phyloP scores from a whole-genome alignment of 352 stramenopile genomes.

The Phytophthora hibernalis region DNA sequence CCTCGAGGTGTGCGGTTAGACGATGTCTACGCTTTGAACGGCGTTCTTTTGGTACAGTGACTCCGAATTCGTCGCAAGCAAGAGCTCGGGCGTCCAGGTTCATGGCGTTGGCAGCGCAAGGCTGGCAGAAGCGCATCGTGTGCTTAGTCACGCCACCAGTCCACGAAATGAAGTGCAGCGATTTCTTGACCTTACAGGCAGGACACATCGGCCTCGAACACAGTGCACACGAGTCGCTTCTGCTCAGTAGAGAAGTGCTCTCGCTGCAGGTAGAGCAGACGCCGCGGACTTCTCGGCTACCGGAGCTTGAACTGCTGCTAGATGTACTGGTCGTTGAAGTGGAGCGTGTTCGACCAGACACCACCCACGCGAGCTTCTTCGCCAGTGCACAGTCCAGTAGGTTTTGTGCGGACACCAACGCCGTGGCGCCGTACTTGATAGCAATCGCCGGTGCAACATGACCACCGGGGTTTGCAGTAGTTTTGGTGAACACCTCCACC shows the following conservation, averaged over 20 bases:
- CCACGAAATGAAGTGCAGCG: constrained; percentile 26
- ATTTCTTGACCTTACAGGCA: constrained; percentile 33
- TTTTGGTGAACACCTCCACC: constrained; percentile 46
- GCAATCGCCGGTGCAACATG: constrained; percentile 25
- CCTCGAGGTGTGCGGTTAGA: constrained; percentile 21
- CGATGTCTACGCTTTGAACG: constrained; percentile 1
- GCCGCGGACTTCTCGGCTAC: not conserved
- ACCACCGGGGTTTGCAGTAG: constrained; percentile 26
- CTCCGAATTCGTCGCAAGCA: constrained; percentile 27
- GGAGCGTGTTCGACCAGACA: constrained; percentile 22
- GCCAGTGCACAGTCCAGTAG: constrained; percentile 45
- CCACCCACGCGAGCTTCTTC: constrained; percentile 60
- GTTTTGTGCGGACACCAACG: constrained; percentile 30
- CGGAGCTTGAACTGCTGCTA: constrained; percentile 26
- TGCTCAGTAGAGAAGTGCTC: constrained; percentile 17
- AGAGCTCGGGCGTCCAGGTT: constrained; percentile 25
- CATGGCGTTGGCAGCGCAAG: constrained; percentile 13
- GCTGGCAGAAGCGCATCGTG: constrained; percentile 27
- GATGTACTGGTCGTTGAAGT: constrained; percentile 13
- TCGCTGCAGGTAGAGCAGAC: constrained; percentile 30
- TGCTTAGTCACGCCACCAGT: constrained; percentile 21
- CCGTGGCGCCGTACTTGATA: constrained; percentile 23
- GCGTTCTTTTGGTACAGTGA: not conserved
- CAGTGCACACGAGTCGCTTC: constrained; percentile 30
- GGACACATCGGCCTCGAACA: constrained; percentile 33